These are phyloP conservation scores for Rosa multiflora DNA, from an alignment of 306 rosid genomes.

Conservation along the genomic window DNA sequence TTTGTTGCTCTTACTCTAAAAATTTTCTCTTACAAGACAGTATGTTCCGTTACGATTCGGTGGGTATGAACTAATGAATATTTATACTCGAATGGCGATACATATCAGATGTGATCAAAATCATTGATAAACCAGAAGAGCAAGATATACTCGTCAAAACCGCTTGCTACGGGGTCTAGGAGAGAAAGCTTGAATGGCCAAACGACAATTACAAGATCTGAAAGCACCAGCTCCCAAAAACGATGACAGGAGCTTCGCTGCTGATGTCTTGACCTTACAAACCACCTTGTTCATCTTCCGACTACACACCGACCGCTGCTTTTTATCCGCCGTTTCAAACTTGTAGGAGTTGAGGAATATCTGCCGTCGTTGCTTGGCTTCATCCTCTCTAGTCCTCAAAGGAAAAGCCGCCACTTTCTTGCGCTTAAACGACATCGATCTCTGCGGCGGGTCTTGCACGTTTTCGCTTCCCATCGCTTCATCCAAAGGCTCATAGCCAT, in stretches of 20 bases:
- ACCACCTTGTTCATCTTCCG: slow-evolving; percentile 42
- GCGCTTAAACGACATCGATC: slow-evolving; percentile 12
- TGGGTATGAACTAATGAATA: not conserved
- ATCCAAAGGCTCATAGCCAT: slow-evolving; percentile 44
- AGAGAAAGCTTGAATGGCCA: slow-evolving; percentile 28
- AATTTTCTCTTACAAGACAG: no score
- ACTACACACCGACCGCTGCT: slow-evolving; percentile 7
- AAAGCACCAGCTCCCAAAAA: slow-evolving; percentile 33
- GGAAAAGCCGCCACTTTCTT: slow-evolving; percentile 29
- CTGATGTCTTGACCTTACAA: slow-evolving; percentile 49
- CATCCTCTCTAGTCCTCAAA: slow-evolving; percentile 42
- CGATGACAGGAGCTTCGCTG: slow-evolving; percentile 32
- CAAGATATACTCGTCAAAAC: not conserved
- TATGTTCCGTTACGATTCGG: no score
- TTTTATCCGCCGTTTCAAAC: slow-evolving; percentile 35
- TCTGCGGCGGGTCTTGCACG: not conserved
- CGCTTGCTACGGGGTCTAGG: slow-evolving; percentile 28
- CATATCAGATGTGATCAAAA: not conserved
- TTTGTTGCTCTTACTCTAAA: no score
- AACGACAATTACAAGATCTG: slow-evolving; percentile 38
- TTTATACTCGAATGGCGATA: not conserved
- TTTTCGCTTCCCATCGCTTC: slow-evolving; percentile 12
- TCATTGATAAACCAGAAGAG: not conserved
- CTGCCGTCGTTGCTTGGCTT: slow-evolving; percentile 61
- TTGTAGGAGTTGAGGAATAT: slow-evolving; percentile 57